Conservation (phyloP, 148 eudicot genomes). For the Rhododendron griersonianum region DNA sequence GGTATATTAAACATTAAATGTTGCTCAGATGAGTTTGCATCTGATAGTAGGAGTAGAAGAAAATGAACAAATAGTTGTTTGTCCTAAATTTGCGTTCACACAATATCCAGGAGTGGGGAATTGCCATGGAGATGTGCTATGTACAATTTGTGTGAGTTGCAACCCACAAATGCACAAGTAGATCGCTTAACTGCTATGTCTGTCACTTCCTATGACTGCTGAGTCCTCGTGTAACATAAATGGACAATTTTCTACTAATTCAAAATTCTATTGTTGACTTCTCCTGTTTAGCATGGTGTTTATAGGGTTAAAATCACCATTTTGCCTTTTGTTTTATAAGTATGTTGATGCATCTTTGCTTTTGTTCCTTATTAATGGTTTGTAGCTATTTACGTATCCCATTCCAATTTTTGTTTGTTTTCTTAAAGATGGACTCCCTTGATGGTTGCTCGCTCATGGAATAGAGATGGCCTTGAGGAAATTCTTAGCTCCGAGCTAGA, state of each 20-base stretch:
- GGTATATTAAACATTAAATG: not conserved
- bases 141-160: not conserved
- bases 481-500: conserved; percentile 27
- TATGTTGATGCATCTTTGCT: not conserved
- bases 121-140: not conserved
- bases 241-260: not conserved
- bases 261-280: not conserved
- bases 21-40: not conserved
- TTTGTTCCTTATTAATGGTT: not conserved
- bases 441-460: conserved; percentile 65
- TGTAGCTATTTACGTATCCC: not conserved
- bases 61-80: not conserved
- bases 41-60: not conserved
- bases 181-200: not conserved
- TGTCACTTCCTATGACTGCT: not conserved
- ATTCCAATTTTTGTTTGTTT: conserved; percentile 5
- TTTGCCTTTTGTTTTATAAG: not conserved
- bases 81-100: not conserved
- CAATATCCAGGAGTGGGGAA: not conserved
- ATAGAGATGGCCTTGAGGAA: conserved; percentile 52
- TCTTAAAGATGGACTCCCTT: conserved; percentile 47
- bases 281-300: not conserved
- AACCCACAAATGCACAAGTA: not conserved
- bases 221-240: not conserved
- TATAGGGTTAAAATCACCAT: not conserved